phyloP scores from a whole-genome alignment of 352 stramenopile genomes.

The Phytophthora quininea region DNA sequence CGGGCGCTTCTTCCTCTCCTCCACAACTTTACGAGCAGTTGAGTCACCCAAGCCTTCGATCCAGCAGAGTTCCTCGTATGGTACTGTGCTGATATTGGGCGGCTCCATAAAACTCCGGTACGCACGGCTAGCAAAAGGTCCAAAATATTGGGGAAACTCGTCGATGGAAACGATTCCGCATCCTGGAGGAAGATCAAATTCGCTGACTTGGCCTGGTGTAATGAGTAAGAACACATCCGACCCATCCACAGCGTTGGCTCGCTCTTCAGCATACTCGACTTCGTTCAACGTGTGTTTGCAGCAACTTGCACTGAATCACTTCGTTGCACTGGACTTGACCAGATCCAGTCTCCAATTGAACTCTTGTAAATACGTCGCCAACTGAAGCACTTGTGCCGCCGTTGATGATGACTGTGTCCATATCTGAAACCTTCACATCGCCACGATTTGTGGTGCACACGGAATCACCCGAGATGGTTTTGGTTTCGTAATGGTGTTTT shows the following conservation, averaged over 20 bases:
- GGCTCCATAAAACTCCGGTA: slow-evolving; percentile 9
- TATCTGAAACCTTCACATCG: slow-evolving; percentile 3
- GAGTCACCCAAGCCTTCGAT: not conserved
- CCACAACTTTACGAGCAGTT: not conserved
- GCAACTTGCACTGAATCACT: slow-evolving; percentile 14
- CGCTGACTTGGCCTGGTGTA: not conserved
- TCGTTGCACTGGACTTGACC: slow-evolving; percentile 14
- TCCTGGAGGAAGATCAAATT: slow-evolving; percentile 15
- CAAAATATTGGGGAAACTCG: slow-evolving; percentile 22
- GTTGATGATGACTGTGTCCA: slow-evolving; percentile 8
- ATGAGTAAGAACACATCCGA: slow-evolving; percentile 20
- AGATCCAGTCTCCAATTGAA: slow-evolving; percentile 1
- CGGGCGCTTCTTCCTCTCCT: not conserved
- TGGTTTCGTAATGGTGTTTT: slow-evolving; percentile 4
- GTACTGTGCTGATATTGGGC: not conserved
- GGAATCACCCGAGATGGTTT: not conserved
- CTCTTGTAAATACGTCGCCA: slow-evolving; percentile 3
- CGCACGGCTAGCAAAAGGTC: slow-evolving; percentile 21
- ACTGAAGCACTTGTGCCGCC: not conserved
- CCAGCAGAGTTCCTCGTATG: not conserved
- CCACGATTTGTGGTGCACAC: not conserved
- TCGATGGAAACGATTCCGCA: slow-evolving; percentile 14
- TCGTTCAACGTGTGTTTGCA: not conserved
- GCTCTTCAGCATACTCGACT: not conserved
- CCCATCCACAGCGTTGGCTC: not conserved